Conservation (phyloP, 495 filamentous ascomycete genomes). For the Xylaria venustula region DNA sequence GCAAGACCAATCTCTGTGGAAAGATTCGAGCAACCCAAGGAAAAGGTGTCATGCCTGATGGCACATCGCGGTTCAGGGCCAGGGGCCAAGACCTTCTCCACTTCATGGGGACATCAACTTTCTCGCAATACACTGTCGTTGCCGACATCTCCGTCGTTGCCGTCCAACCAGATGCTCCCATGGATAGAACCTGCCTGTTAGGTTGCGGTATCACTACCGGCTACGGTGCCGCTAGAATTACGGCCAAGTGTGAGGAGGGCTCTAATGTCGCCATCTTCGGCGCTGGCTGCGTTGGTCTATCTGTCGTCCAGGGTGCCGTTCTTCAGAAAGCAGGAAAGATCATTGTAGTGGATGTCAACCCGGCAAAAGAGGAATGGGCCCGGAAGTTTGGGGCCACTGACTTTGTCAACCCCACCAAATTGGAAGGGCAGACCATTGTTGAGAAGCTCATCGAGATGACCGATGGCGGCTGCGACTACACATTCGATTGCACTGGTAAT, state of each 20-base stretch:
- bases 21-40: constrained; percentile 98
- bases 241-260: constrained; percentile 85
- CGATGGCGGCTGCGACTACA: constrained; percentile 98
- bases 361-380: constrained; percentile 85
- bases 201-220: constrained; percentile 98
- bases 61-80: constrained; percentile 90
- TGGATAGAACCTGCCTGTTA: constrained; percentile 92
- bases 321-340: constrained; percentile 82
- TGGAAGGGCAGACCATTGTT: constrained; percentile 76
- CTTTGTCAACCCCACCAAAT: constrained; percentile 89
- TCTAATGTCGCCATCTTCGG: constrained; percentile 93
- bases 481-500: constrained; percentile 98
- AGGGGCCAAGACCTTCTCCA: constrained; percentile 92
- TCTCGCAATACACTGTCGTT: constrained; percentile 97
- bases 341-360: constrained; percentile 95
- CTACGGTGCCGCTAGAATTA: constrained; percentile 92
- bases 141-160: constrained; percentile 98
- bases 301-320: constrained; percentile 93
- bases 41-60: constrained; percentile 95
- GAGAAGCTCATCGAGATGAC: constrained; percentile 95
- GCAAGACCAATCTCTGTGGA: constrained; percentile 99
- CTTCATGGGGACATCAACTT: constrained; percentile 99
- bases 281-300: constrained; percentile 91
- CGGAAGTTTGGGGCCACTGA: constrained; percentile 94
- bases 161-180: constrained; percentile 85